Conservation (phyloP, 352 stramenopile genomes). For the Phytophthora citricola region DNA sequence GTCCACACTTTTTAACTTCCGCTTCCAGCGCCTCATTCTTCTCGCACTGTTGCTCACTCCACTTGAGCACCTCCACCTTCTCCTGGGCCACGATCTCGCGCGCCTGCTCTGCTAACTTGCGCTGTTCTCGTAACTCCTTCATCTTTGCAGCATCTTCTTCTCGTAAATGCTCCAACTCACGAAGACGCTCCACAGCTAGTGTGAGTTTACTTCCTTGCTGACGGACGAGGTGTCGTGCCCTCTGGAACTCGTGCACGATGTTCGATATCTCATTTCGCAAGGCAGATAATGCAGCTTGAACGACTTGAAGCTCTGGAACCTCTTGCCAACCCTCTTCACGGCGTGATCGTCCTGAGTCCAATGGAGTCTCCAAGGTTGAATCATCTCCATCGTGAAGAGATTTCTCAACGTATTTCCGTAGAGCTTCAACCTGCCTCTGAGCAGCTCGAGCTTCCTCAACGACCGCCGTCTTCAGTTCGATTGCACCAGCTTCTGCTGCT, state of each 20-base stretch:
- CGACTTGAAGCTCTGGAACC: conserved; percentile 52
- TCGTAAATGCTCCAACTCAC: conserved; percentile 53
- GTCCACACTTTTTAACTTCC: conserved; percentile 43
- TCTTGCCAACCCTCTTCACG: conserved; percentile 20
- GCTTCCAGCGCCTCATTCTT: conserved; percentile 53
- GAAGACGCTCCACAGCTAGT: conserved; percentile 26
- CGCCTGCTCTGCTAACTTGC: conserved; percentile 56
- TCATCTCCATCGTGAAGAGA: conserved; percentile 24
- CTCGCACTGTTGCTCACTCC: conserved; percentile 64
- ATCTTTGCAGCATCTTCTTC: conserved; percentile 44
- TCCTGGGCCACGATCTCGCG: conserved; percentile 69
- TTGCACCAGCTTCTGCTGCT: conserved; percentile 22
- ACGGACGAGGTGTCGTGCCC: conserved; percentile 35
- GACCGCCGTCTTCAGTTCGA: conserved; percentile 35
- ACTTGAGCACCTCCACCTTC: conserved; percentile 67
- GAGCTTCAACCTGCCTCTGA: conserved; percentile 50
- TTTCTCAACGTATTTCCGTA: conserved; percentile 58
- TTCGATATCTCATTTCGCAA: conserved; percentile 59
- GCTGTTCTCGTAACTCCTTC: conserved; percentile 52
- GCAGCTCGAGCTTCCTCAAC: conserved; percentile 35
- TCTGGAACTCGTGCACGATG: conserved; percentile 60
- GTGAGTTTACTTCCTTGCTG: conserved; percentile 50
- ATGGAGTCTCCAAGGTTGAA: conserved; percentile 8
- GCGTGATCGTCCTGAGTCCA: conserved; percentile 6
- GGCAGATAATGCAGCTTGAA: conserved; percentile 52